A percentile compares a stretch with the other conserved stretches of the same genome.
Conservation (phyloP, 176 grass and related monocot species). For the Themeda triandra region DNA sequence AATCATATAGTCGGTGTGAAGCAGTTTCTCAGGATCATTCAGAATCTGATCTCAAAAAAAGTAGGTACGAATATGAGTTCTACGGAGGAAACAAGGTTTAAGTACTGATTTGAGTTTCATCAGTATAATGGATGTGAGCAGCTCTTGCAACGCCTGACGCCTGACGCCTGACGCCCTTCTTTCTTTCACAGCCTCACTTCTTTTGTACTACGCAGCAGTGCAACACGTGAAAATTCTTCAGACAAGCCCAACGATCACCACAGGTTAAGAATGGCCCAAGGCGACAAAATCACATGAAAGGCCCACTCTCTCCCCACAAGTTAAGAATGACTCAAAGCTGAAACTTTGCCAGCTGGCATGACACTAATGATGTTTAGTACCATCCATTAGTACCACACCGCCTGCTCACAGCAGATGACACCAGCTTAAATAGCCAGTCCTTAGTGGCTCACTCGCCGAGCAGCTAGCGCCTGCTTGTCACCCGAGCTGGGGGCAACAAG, state of each 20-base stretch:
- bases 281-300: neutral
- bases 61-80: too few species aligned
- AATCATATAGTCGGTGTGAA: too few species aligned
- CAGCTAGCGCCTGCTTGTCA: constrained; percentile 2
- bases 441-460: neutral
- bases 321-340: too few species aligned
- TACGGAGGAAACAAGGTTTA: too few species aligned
- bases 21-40: too few species aligned
- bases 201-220: too few species aligned
- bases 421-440: neutral
- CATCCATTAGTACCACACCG: constrained; percentile 14
- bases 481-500: constrained; percentile 25
- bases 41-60: too few species aligned
- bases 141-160: too few species aligned
- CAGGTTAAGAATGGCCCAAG: neutral
- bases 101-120: too few species aligned
- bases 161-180: too few species aligned
- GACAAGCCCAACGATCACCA: neutral
- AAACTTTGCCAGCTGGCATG: neutral
- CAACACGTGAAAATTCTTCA: neutral
- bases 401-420: neutral
- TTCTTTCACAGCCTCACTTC: neutral
- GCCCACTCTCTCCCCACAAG: neutral
- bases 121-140: too few species aligned
- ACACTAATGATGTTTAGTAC: neutral